Base-by-base conservation (phyloP, 768 basidiomycete species). In the Macrolepiota albuminosa region DNA sequence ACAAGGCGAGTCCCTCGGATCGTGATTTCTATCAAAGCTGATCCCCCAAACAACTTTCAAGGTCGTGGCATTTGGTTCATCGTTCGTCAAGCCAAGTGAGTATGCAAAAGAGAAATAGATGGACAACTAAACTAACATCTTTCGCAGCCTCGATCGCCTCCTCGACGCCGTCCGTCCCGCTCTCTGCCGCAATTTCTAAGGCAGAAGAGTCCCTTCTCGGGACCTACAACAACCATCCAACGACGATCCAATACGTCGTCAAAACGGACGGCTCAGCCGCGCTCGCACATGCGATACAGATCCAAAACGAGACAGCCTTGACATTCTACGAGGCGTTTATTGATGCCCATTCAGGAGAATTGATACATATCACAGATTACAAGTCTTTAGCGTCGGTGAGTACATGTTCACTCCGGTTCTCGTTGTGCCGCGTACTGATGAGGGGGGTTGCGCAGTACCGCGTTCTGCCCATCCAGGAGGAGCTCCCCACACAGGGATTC, bases 251-350 rank as follows among this genome's bases (percentile, higher is more conserved):
- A 64, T 82, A 75, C 67, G 66, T 80, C 49, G 74, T 69, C 39
- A 72, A 71, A 54, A 66, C 73, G 1, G 76, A 80, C 62, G 75
- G 74, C 31, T 68, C 72, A 4, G 71, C 68, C 26, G 72, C 67
- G 18, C 73, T 82, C 9, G 71, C 76, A 4, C 75, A 81, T 64
- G 69, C 72, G 24, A 63, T 76, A 13, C 74, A 77, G 47, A 69
- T 77, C 26, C 68, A 68, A 50, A 75, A 76, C 58, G 64, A 70
- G 14, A 60, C 63, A 1, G 65, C 67, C 4, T 68, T 80, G 47
- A 73, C 78, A 9, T 86, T 81, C 80, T 79, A 76, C 63, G 81
- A 86, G 68, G 84, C 81, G 0, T 83, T 81, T 59, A 77, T 86
- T 47, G 84, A 86, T 63, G 84, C 81, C 6, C 79, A 80, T 61